Evolutionary conservation across 805 yeast species (phyloP), one percentile per base, ranked within the genome.

Genomic region (Saccharomycopsis microspora): DNA sequence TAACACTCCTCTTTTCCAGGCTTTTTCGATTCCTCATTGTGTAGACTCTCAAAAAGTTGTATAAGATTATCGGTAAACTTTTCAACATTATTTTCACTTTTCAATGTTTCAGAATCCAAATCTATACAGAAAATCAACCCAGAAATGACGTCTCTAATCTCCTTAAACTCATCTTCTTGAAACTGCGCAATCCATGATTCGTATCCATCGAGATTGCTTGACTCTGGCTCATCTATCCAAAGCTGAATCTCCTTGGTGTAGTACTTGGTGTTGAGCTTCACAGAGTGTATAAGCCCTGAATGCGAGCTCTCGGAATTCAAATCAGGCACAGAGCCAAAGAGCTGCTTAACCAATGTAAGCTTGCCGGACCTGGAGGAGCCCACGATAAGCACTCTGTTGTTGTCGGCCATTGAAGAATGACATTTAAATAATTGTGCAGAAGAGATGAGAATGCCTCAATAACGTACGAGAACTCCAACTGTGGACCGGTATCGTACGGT

Each of bases 141-240:
- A 0, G 97, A 95, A 28, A 89, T 94, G 44, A 90, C 67, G 0
- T 85, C 86, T 39, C 55, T 27, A 29, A 81, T 69, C 32, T 79
- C 84, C 56, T 82, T 85, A 59, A 63, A 87, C 43, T 71, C 70
- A 60, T 88, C 97, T 30, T 40, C 78, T 79, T 60, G 88, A 86
- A 2, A 89, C 88, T 53, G 96, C 69, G 39, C 61, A 63, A 4
- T 42, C 36, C 41, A 58, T 44, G 45, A 35, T 30, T n/a, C 11
- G n/a, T 37, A 45, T 19, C 19, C 19, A 31, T 19, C n/a, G 11
- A 42, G 30, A 8, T 35, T 4, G 4, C n/a, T 29, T 9, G 37
- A 28, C 5, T n/a, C 44, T 4, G 58, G 34, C 41, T 52, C 53
- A 38, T 52, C 55, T 33, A 54, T 43, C 55, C 54, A 59, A 54